Conservation (phyloP, 768 basidiomycete genomes). For the Candolleomyces aberdarensis region DNA sequence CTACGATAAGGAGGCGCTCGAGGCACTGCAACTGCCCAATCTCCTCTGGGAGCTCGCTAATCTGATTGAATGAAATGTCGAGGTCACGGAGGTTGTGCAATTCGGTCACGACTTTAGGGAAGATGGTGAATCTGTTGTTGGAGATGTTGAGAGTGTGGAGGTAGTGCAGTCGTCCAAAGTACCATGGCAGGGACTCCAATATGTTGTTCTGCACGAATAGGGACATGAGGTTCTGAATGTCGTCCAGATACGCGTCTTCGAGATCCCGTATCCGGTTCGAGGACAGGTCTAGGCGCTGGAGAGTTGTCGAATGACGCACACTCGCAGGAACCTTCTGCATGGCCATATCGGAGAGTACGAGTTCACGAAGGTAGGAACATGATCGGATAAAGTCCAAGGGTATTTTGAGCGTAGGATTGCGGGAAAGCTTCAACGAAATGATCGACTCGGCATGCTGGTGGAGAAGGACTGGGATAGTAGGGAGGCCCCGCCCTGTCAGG, state of each 20-base stretch:
- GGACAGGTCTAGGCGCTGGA: conserved; percentile 83
- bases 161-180: conserved; percentile 70
- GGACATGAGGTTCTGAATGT: conserved; percentile 63
- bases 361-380: conserved; percentile 77
- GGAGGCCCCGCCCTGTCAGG: conserved; percentile 74
- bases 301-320: conserved; percentile 67
- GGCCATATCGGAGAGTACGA: conserved; percentile 86
- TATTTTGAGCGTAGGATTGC: conserved; percentile 94
- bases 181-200: conserved; percentile 80
- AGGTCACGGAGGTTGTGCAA: conserved; percentile 77
- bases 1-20: conserved; percentile 76
- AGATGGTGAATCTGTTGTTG: conserved; percentile 84
- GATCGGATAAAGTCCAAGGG: conserved; percentile 95
- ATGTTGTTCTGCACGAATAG: conserved; percentile 90
- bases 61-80: conserved; percentile 92
- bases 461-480: conserved; percentile 84
- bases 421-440: conserved; percentile 80
- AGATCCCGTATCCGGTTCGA: conserved; percentile 90
- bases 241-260: conserved; percentile 79
- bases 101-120: conserved; percentile 75
- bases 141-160: conserved; percentile 87
- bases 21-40: conserved; percentile 69
- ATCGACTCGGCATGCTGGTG: conserved; percentile 85
- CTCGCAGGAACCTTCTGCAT: conserved; percentile 91
- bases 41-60: conserved; percentile 75